Evolutionary conservation across 2,329 filamentous ascomycete species (phyloP), one percentile per base, ranked within the genome.

Genomic region (Hypoxylon sp.): DNA sequence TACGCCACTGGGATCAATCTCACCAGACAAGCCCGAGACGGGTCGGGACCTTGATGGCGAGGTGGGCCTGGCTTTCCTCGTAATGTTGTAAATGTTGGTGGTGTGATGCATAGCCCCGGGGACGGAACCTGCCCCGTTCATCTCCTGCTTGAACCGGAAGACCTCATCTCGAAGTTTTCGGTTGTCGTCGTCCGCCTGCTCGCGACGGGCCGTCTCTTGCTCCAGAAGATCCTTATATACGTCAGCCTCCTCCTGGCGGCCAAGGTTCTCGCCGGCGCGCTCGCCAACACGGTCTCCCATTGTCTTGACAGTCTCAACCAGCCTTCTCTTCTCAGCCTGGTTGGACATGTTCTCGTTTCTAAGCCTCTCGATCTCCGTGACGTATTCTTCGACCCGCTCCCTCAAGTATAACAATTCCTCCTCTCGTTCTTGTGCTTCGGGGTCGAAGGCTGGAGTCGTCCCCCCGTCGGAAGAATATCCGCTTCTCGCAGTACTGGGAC

Each of bases 151-250:
- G 37, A 96, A 74, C 21, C 89, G 87, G 68, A 91, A 88, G 3
- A 96, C 78, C 70, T 99, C 94, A 54, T 97, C 92, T 5, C 91
- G 87, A 13, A 98, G 83, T 67, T 83, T 87, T 64, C 88, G 88
- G 66, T 93, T 93, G 64, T 98, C 93, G 37, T 96, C 91, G 65
- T 98, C 93, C 0, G 90, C 87, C 74, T 97, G 91, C 74, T 97
- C 94, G 55, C 94, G 86, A 24, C 92, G 87, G 3, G 89, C 89
- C 2, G 91, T 95, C 74, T 99, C 95, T 64, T 95, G 91, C 70
- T 97, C 92, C 21, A 97, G 83, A 60, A 98, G 85, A 67, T 97
- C 94, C 73, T 96, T 97, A 89, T 92, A 97, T 74, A 97, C 94
- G 61, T 96, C 92, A 71, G 90, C 80, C 66, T 87, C 84, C 64